phyloP scores from a whole-genome alignment of 495 filamentous ascomycete genomes.

The Hypoxylon trugodes region DNA sequence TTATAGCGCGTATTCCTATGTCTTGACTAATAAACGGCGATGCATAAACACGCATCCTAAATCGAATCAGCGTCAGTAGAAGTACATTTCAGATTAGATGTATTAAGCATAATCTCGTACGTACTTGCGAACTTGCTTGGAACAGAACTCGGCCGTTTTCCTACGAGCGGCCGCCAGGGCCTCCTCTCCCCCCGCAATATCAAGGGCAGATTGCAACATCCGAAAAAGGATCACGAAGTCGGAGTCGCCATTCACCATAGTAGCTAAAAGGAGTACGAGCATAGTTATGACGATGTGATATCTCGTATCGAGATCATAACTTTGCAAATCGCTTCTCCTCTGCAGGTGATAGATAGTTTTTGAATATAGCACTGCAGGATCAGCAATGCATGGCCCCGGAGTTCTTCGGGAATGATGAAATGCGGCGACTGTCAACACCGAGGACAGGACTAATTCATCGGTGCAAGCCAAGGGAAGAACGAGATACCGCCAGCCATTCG shows the following conservation, averaged over 20 bases:
- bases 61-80: neutral
- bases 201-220: conserved; percentile 7
- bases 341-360: neutral
- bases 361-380: neutral
- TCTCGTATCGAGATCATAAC: neutral
- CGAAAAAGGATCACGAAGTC: conserved; percentile 1
- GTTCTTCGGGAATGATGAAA: neutral
- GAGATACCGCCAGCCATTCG: conserved; percentile 1
- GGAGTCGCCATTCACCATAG: neutral
- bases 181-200: neutral
- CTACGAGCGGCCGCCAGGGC: neutral
- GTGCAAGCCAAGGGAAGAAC: conserved; percentile 2
- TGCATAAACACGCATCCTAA: neutral
- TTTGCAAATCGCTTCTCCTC: neutral
- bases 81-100: neutral
- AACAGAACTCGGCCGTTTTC: neutral
- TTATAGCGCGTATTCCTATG: neutral
- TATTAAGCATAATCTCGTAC: neutral
- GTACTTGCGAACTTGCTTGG: conserved; percentile 9
- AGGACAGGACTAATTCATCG: neutral
- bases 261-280: neutral
- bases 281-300: conserved; percentile 1
- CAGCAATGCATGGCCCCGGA: neutral
- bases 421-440: conserved; percentile 1
- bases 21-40: conserved; percentile 7